These are phyloP conservation scores for Leccinum rimulosum DNA, from an alignment of 768 basidiomycete species.

Conservation along the genomic window DNA sequence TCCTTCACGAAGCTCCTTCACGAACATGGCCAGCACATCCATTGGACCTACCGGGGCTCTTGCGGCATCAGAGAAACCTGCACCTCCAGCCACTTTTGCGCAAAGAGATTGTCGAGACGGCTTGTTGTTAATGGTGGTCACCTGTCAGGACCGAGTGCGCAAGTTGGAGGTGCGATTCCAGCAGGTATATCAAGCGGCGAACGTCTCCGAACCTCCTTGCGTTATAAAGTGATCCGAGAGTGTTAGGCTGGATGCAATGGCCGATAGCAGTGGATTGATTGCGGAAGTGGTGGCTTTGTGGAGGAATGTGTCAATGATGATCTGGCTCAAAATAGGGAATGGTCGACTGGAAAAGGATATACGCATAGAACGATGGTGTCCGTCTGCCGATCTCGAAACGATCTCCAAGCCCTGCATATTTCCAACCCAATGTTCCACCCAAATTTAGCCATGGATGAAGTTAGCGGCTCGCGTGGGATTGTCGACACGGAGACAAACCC, in stretches of 20 bases:
- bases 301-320: constrained; percentile 68
- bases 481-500: constrained; percentile 52
- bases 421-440: constrained; percentile 88
- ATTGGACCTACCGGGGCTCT: constrained; percentile 64
- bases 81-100: constrained; percentile 52
- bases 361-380: constrained; percentile 63
- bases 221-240: constrained; percentile 57
- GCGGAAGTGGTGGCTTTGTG: constrained; percentile 75
- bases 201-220: constrained; percentile 71
- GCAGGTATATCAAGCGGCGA: constrained; percentile 60
- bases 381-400: constrained; percentile 79
- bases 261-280: constrained; percentile 74
- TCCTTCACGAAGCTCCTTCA: constrained; percentile 72
- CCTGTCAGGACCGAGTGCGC: constrained; percentile 62
- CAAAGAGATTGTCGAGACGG: constrained; percentile 75
- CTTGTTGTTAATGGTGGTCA: constrained; percentile 39
- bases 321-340: constrained; percentile 57
- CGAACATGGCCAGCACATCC: constrained; percentile 66
- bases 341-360: constrained; percentile 61
- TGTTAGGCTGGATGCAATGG: constrained; percentile 59
- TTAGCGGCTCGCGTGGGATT: constrained; percentile 63
- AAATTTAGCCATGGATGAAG: constrained; percentile 84
- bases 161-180: constrained; percentile 65
- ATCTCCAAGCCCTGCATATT: constrained; percentile 76
- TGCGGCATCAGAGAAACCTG: constrained; percentile 40